Base-by-base conservation (phyloP, 1,284 basidiomycete genomes). In the Apiotrichum siamense region DNA sequence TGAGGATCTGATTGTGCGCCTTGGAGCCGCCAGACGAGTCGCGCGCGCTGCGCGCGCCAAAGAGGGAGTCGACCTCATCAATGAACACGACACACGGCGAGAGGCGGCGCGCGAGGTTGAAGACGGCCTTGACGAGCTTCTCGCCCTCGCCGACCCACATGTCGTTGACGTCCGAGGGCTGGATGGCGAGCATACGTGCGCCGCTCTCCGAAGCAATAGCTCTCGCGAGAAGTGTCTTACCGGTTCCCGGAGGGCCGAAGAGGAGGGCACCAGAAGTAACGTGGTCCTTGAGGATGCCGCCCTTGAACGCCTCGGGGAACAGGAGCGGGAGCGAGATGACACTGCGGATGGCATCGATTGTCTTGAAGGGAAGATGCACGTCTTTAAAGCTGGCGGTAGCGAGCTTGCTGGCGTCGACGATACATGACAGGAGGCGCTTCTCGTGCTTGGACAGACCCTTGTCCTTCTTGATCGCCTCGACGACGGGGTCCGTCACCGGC, bases 21-120 rank as follows among this genome's bases (percentile, higher is more conserved):
- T 86, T 82, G 13, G 61, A 54, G 77, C 77, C 85, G 57, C 88
- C 84, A 7, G 88, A 89, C 47, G 84, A 83, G 54, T 89, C 87
- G 21, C 87, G 81, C 17, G 83, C 86, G 61, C 84, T 83, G 23
- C 93, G 84, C 25, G 91, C 89, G 26, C 89, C 88, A 59, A 97
- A 92, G 1, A 97, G 79, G 1, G 88, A 88, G 66, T 97, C 93
- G 49, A 97, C 88, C 73, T 97, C 93, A 71, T 97, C 93, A 55
- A 97, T 79, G 76, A 97, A 97, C 47, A 97, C 83, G 47, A 97
- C 90, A 61, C 91, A 94, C 1, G 93, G 93, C 2, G 91, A 87
- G 17, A 96, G 75, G 36, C 83, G 80, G 26, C 91, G 81, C 3
- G 93, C 93, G 27, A 97, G 81, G 33, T 85, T 83, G 75, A 97